Evolutionary conservation across 202 grass and related monocot species (phyloP).

Genomic region (Zoysia matrella): DNA sequence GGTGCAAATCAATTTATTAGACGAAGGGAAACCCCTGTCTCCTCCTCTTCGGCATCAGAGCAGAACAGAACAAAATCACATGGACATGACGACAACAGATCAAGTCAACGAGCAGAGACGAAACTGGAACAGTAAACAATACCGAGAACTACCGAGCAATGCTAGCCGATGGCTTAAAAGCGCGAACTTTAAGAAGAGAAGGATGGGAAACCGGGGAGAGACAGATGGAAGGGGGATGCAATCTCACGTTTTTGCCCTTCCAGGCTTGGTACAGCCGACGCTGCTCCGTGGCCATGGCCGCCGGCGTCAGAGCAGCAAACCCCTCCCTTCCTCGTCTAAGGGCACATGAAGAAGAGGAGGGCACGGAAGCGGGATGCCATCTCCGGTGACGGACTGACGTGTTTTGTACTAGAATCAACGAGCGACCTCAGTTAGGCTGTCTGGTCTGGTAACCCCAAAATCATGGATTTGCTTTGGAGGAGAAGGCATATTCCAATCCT

Average conservation of each 20-base stretch:
- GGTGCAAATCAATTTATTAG: background rate
- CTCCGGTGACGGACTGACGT: background rate
- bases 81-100: background rate
- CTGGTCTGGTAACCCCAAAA: background rate
- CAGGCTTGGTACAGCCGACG: constrained; percentile 63
- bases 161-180: constrained; percentile 12
- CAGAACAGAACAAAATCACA: constrained; percentile 10
- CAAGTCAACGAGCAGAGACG: background rate
- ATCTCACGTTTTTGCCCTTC: constrained; percentile 74
- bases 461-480: background rate
- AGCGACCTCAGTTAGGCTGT: constrained; percentile 8
- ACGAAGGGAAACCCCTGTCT: no score
- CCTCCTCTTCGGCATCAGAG: background rate
- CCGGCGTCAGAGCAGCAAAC: background rate
- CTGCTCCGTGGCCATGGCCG: constrained; percentile 56
- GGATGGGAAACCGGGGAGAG: background rate
- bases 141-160: background rate
- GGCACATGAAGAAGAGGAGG: background rate
- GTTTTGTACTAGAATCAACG: background rate
- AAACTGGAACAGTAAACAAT: background rate
- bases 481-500: background rate
- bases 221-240: background rate
- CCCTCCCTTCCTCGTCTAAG: background rate
- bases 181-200: background rate
- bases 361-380: constrained; percentile 34